phyloP scores from a whole-genome alignment of 2,329 filamentous ascomycete genomes.

The Metarhizium humberi region DNA sequence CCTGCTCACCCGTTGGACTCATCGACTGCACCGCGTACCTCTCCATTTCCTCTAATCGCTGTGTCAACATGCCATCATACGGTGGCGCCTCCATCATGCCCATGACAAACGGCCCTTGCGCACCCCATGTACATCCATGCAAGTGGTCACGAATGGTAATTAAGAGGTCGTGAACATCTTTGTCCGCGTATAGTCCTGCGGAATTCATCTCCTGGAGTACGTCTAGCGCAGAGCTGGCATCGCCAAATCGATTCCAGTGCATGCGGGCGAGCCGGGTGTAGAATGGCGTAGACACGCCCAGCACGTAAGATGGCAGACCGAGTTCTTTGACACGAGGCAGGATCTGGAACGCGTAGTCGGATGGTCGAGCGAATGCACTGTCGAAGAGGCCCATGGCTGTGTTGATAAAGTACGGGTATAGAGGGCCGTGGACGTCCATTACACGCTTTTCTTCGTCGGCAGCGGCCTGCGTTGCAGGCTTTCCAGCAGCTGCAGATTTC shows the following conservation, averaged over 20 bases:
- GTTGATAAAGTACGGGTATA: constrained; percentile 55
- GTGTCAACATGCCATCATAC: constrained; percentile 19
- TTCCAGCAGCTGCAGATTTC: constrained; percentile 3
- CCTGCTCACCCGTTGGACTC: constrained; percentile 6
- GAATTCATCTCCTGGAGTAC: constrained; percentile 58
- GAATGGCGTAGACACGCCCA: constrained; percentile 60
- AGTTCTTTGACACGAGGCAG: constrained; percentile 59
- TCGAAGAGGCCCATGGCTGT: constrained; percentile 48
- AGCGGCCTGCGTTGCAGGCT: background rate
- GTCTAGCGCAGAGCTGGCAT: constrained; percentile 43
- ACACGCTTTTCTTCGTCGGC: constrained; percentile 22
- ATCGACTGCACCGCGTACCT: constrained; percentile 7
- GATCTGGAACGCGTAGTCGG: constrained; percentile 49
- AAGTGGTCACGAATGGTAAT: constrained; percentile 21
- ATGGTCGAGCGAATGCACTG: constrained; percentile 45
- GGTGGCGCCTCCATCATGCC: constrained; percentile 27
- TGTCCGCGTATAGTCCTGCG: constrained; percentile 49
- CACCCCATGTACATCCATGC: constrained; percentile 25
- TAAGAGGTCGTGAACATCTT: constrained; percentile 18
- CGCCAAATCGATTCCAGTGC: constrained; percentile 51
- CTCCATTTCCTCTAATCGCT: constrained; percentile 18
- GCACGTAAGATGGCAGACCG: constrained; percentile 59
- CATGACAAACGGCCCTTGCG: constrained; percentile 28
- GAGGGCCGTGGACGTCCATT: constrained; percentile 51
- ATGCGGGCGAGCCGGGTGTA: constrained; percentile 59